Base-by-base conservation (phyloP, 1,284 basidiomycete genomes). In the Cryptococcus sp. region DNA sequence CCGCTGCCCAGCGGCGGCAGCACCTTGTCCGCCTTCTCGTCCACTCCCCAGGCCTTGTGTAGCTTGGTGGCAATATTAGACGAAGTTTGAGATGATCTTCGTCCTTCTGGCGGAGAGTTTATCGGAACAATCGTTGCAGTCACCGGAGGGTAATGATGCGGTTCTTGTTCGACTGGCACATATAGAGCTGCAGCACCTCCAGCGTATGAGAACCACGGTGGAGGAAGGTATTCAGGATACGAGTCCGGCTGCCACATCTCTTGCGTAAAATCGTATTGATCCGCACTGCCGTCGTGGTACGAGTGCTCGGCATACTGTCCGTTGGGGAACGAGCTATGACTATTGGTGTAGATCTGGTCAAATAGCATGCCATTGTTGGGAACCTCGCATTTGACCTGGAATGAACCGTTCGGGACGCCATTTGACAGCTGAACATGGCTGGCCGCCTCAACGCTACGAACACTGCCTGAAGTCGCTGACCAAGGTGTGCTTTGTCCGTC, bases 11-110 rank as follows among this genome's bases (percentile, higher is more conserved):
- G 57, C 23, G 48, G 49, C 4, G 53, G 58, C 6, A 57, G 29
- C 2, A 60, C 59, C 23, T 64, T 62, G 53, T 72, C 65, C 43
- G 61, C 54, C 38, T 70, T 63, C n/a, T 63, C 69, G 51, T 75
- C 75, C 15, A 78, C 72, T 34, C 77, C 77, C 77, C 77, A 78
- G 0, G 77, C 75, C 52, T 74, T 72, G 64, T 76, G 75, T 17
- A 64, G 62, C 50, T 66, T 69, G n/a, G 51, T 56, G 3, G 59
- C 20, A 11, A 34, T n/a, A 13, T 10, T 29, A 8, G 57, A 56
- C 4, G 54, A 56, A 1, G 39, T 47, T 10, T 15, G 19, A 5
- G 55, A 57, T 7, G 40, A 26, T 43, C 59, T 41, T 41, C 59
- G 50, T 5, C 38, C 52, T 19, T 54, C 34, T 37, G 45, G 46